Base-by-base conservation (phyloP, 2,329 filamentous ascomycete species). In the Xylaria sp. region DNA sequence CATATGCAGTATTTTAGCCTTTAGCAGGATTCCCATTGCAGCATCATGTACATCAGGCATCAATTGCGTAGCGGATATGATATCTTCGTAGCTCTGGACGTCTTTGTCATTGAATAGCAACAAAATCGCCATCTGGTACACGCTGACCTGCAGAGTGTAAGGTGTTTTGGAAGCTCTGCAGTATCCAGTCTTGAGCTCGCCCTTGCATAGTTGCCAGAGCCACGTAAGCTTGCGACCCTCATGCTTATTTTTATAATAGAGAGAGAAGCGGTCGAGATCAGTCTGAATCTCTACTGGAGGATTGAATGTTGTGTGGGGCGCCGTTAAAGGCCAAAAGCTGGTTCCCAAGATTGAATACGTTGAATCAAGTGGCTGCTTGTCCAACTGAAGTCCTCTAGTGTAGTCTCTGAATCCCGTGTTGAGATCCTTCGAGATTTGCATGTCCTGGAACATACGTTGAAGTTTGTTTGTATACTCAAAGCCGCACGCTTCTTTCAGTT, bases 391-490 rank as follows among this genome's bases (percentile, higher is more conserved):
- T n/a, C 85, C 84, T 74, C 87, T 86, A 12, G 87, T 83, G 75
- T 94, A 90, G 80, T 94, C 93, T 76, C 93, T 91, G 84, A 97
- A 99, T 34, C 91, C 90, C 56, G 88, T 87, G 80, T 99, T 99
- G 55, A 99, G 87, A 81, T 99, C 96, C 82, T 97, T 97, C 71
- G 95, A 98, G 59, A 97, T 97, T 80, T 99, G 96, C 85, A 99
- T 97, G 78, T 99, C 96, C 80, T 98, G 95, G 87, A 98, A 99
- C 96, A 99, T 99, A 77, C 97, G 93, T 83, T 98, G 95, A 53
- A 99, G 87, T 84, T 98, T 98, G 86, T 98, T 99, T 74, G 96
- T 99, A 82, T 99, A 99, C 80, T 99, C 96, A 74, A 97, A 99
- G 76, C 96, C 96, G 77, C 96, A 98, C 0, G 96, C 95, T 78